phyloP scores from a whole-genome alignment of 305 asterid species.

The Fraxinus albicans region DNA sequence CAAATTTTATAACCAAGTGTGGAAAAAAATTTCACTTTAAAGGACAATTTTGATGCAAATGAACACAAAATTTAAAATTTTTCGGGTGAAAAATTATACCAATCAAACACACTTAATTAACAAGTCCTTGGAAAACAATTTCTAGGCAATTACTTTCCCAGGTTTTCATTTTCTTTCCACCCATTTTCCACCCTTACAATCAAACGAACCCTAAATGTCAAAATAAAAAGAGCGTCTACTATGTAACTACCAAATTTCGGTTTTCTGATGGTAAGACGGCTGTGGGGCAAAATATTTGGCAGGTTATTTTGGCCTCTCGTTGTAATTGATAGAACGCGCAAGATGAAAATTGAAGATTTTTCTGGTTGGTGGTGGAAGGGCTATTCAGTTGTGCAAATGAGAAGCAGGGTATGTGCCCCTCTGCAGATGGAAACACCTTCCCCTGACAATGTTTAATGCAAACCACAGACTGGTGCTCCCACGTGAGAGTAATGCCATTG shows the following conservation, averaged over 20 bases:
- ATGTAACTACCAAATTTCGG: background rate
- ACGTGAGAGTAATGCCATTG: background rate
- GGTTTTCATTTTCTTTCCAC: too few species aligned
- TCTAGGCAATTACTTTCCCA: too few species aligned
- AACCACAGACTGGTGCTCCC: background rate
- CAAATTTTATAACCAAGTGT: too few species aligned
- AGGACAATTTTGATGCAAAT: too few species aligned
- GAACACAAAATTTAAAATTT: too few species aligned
- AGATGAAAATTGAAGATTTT: background rate
- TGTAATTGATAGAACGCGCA: background rate
- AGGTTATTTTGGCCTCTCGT: background rate
- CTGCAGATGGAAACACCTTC: background rate
- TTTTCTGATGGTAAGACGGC: background rate
- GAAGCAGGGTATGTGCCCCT: background rate
- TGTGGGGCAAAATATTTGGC: background rate
- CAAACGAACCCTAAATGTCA: background rate
- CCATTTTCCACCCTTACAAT: too few species aligned
- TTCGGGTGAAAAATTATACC: too few species aligned
- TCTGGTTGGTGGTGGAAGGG: background rate
- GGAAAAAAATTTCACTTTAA: too few species aligned
- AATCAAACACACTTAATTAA: too few species aligned
- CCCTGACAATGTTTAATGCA: background rate
- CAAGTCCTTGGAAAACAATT: too few species aligned
- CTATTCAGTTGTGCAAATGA: background rate
- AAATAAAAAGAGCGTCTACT: background rate